Conservation (phyloP, 169 alveolate genomes). For the Plasmodium cynomolgi region DNA sequence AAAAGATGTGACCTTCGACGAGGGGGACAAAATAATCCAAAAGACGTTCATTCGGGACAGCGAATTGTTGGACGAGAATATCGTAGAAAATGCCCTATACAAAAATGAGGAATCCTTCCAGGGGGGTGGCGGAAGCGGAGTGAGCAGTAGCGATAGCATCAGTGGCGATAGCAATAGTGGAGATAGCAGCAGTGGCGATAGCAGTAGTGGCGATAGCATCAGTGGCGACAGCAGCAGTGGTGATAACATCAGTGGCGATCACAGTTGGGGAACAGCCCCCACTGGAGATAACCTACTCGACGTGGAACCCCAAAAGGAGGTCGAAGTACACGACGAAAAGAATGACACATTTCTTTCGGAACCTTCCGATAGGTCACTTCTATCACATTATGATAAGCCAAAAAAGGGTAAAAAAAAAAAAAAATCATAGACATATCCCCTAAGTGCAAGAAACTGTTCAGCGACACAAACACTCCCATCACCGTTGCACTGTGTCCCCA, state of each 20-base stretch:
- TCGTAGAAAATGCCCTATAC: slow-evolving; percentile 32
- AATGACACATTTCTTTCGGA: background rate
- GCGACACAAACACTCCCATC: slow-evolving; percentile 32
- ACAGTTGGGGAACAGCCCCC: background rate
- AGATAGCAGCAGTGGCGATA: background rate
- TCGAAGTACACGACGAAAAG: background rate
- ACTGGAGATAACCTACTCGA: background rate
- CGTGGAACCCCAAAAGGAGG: background rate
- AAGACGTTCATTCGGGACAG: slow-evolving; percentile 37
- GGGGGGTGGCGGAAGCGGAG: background rate
- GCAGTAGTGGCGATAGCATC: background rate
- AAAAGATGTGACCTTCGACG: slow-evolving; percentile 17
- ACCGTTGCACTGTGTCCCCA: slow-evolving; percentile 11
- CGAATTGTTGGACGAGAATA: slow-evolving; percentile 33
- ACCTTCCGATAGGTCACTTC: background rate
- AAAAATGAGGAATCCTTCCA: slow-evolving; percentile 18
- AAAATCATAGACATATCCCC: slow-evolving; percentile 35
- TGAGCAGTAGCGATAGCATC: background rate
- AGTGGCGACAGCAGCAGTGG: background rate
- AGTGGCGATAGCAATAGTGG: background rate
- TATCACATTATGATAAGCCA: background rate
- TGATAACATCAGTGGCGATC: background rate
- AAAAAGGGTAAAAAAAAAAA: background rate
- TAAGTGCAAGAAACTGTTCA: slow-evolving; percentile 22
- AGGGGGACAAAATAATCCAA: slow-evolving; percentile 19